Evolutionary conservation across 2,329 filamentous ascomycete genomes (phyloP), one percentile per base, ranked within the genome.

Genomic region (Nemania diffusa): DNA sequence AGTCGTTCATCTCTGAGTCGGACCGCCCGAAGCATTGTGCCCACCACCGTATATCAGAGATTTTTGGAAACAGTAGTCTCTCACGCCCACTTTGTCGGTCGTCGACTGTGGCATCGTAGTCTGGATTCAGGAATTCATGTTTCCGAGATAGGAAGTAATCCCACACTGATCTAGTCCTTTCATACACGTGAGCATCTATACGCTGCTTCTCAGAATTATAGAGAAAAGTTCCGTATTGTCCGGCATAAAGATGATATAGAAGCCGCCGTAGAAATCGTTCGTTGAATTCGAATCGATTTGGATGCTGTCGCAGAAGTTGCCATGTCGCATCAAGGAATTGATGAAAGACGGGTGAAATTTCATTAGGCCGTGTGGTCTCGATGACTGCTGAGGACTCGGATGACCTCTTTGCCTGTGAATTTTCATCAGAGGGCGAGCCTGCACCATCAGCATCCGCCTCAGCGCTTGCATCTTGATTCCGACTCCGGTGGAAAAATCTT

Each of bases 291-390:
- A 99, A 99, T 0, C 94, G 91, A 6, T 89, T 92, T 0, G 94
- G 94, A 74, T 95, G 85, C 77, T 98, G 96, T 68, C 92, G 86
- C 26, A 97, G 82, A 29, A 99, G 84, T 78, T 99, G 96, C 77
- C 96, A 98, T 1, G 93, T 93, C 42, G 93, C 94, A 76, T 98
- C 96, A 9, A 99, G 87, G 79, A 98, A 99, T 77, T 99, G 96
- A 75, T 99, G 96, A 79, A 99, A 99, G 26, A 99, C 92, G 0
- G 96, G 96, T 67, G 94, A 97, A 37, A 97, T 92, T 82, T 98
- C 96, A 72, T 93, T 96, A n/a, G 90, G 89, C 66, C 90, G 89
- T 0, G 94, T 97, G 9, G 90, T 87, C 73, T 93, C 89, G 71
- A 52, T 70, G 34, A 87, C 87, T 64, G 90, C 86, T 50, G 83